These are phyloP conservation scores for Candolleomyces efflorescens DNA, from an alignment of 768 basidiomycete species.

Conservation along the genomic window DNA sequence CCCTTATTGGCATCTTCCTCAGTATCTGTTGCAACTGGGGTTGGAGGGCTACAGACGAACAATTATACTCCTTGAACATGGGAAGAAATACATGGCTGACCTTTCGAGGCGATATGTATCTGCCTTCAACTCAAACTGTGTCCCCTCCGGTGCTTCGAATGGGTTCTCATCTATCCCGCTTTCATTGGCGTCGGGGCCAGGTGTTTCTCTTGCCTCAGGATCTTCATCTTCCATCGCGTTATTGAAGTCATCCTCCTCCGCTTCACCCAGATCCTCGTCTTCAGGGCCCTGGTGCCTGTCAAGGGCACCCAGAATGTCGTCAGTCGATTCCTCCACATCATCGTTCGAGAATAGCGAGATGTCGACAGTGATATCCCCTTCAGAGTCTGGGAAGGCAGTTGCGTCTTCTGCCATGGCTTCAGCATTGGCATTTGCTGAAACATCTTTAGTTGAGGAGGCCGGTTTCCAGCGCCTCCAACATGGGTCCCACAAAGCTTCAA, in stretches of 20 bases:
- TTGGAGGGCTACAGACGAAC: neutral
- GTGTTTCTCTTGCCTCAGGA: too few relatives aligned
- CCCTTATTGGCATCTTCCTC: neutral
- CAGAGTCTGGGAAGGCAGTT: constrained; percentile 11
- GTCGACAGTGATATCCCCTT: constrained; percentile 45
- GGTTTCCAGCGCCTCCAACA: constrained; percentile 58
- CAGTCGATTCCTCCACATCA: constrained; percentile 13
- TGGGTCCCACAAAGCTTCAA: constrained; percentile 81
- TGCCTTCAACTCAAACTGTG: neutral
- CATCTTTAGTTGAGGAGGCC: constrained; percentile 1
- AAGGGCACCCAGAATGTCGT: constrained; percentile 8
- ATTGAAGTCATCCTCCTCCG: constrained; percentile 17
- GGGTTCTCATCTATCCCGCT: neutral
- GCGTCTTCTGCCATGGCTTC: constrained; percentile 15
- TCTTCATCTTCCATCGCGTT: constrained; percentile 11
- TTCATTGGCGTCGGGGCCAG: too few relatives aligned
- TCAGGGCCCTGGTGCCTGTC: constrained; percentile 21
- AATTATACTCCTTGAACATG: too few relatives aligned
- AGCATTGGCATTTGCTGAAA: neutral
- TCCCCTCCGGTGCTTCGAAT: neutral
- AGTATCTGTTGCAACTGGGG: neutral
- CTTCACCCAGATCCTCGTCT: constrained; percentile 25
- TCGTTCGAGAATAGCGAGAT: constrained; percentile 43
- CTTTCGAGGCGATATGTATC: neutral
- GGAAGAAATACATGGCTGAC: neutral